These are phyloP conservation scores for Spathaspora girioi DNA, from an alignment of 805 yeast species.

Conservation along the genomic window DNA sequence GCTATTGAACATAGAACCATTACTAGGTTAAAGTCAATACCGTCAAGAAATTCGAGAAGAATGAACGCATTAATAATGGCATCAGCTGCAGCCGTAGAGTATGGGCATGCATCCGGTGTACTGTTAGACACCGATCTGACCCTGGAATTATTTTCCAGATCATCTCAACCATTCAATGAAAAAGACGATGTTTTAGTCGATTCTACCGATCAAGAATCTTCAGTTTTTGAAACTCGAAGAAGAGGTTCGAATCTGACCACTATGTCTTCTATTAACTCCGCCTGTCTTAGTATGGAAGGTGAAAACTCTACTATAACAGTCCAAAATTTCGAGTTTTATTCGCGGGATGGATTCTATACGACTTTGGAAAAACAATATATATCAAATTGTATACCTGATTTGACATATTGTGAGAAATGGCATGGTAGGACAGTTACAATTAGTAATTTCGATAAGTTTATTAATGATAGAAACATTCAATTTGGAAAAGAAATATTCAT, in stretches of 20 bases:
- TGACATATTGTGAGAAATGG: conserved; percentile 40
- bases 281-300: background rate
- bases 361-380: conserved; percentile 33
- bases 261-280: background rate
- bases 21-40: conserved; percentile 23
- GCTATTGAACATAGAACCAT: conserved; percentile 25
- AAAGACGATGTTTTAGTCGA: background rate
- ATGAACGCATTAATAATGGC: conserved; percentile 23
- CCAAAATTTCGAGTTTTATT: conserved; percentile 5
- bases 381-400: conserved; percentile 32
- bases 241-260: conserved; percentile 3
- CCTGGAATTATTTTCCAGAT: background rate
- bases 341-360: conserved; percentile 13
- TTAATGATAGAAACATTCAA: background rate
- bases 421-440: conserved; percentile 15
- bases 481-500: conserved; percentile 11
- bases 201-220: background rate
- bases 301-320: background rate
- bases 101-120: background rate
- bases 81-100: conserved; percentile 17
- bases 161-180: background rate
- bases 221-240: conserved; percentile 7
- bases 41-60: conserved; percentile 14
- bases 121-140: background rate
- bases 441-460: conserved; percentile 14